Evolutionary conservation across 2,329 filamentous ascomycete species (phyloP).

Genomic region (Colletotrichum navitas): DNA sequence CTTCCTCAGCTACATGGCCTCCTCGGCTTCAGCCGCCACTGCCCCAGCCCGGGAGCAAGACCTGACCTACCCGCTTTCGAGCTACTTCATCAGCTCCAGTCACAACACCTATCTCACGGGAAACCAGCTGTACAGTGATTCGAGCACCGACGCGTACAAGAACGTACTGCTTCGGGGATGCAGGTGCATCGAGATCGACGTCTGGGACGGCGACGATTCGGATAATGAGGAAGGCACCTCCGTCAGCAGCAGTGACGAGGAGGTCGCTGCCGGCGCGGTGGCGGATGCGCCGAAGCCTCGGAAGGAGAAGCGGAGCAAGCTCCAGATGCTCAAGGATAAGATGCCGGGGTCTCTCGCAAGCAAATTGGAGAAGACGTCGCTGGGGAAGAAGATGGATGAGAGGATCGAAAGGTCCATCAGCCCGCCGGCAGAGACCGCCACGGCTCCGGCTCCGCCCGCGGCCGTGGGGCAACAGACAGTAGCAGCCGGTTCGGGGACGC

Average conservation of each 20-base stretch:
- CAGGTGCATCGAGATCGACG: constrained; percentile 93
- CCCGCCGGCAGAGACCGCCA: constrained; percentile 32
- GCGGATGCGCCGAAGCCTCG: constrained; percentile 19
- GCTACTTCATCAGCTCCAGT: constrained; percentile 94
- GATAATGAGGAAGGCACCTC: constrained; percentile 73
- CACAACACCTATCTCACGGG: constrained; percentile 96
- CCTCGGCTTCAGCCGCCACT: constrained; percentile 58
- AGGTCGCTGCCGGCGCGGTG: constrained; percentile 40
- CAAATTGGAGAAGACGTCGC: constrained; percentile 62
- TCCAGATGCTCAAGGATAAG: constrained; percentile 73
- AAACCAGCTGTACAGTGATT: constrained; percentile 87
- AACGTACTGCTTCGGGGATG: constrained; percentile 86
- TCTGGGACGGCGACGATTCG: constrained; percentile 89
- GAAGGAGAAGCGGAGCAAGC: constrained; percentile 67
- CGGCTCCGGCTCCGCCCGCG: constrained; percentile 8
- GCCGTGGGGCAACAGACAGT: background rate
- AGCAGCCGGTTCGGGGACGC: background rate
- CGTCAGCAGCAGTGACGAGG: constrained; percentile 64
- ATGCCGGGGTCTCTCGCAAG: constrained; percentile 58
- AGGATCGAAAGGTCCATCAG: constrained; percentile 49
- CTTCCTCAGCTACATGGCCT: constrained; percentile 70
- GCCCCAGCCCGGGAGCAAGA: constrained; percentile 58
- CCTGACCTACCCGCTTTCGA: constrained; percentile 83
- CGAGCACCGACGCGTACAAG: constrained; percentile 89
- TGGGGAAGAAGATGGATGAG: constrained; percentile 58